Base-by-base conservation (phyloP, 2,329 filamentous ascomycete genomes). In the Aureobasidium subglaciale region DNA sequence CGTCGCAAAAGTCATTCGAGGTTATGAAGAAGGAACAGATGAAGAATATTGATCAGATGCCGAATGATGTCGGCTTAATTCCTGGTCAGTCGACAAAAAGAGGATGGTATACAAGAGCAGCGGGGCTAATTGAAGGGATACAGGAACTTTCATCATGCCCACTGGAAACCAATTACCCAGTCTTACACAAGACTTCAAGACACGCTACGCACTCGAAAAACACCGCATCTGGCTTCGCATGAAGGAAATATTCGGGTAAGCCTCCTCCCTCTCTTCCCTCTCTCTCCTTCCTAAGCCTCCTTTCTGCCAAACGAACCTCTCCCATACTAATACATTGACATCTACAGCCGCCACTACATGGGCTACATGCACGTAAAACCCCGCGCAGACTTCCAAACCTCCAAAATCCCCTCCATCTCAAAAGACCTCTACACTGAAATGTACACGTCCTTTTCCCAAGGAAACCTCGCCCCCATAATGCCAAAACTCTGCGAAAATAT, bases 381-480 rank as follows among this genome's bases (percentile, higher is more conserved):
- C 13, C 50, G 48, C 16, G 55, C 55, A 18, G 35, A 57, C 46
- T 62, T 75, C 16, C 60, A 67, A n/a, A 55, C 71, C 22, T 60
- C 59, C 20, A 63, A 70, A 38, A 65, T 73, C 35, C 69, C 71
- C 16, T 52, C 61, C 9, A 65, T 72, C 35, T 74, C 71, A 10
- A 64, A 65, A 37, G 60, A 67, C 8, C 65, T 78, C n/a, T 75
- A 79, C 57, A 58, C 67, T 42, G 59, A 64, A 24, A 75, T 79
- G 71, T 79, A 78, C 63, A 68, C 62, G 22, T 68, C 72, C 20
- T 76, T 78, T 59, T 75, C 76, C 22, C 61, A 59, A 63, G 77
- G 73, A 62, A 68, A 66, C 25, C 57, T 64, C 29, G 42, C 56
- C 7, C 32, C 56, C n/a, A 48, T 67, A 18, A 55, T 64, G 49